Conservation (phyloP, 345 rosid species). For the Bruguiera sexangula region DNA sequence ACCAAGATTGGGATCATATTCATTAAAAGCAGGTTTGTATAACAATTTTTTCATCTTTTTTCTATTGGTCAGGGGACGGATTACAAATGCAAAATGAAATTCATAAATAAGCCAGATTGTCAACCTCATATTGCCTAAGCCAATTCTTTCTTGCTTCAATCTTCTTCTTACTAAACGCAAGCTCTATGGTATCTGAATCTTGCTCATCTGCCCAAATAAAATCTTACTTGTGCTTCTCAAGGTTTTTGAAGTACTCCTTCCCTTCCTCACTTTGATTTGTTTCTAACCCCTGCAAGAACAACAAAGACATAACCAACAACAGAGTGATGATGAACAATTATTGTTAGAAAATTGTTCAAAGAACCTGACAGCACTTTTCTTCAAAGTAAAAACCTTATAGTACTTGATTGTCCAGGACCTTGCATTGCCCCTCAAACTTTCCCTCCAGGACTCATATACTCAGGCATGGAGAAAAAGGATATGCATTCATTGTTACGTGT, state of each 20-base stretch:
- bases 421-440: constrained; percentile 61
- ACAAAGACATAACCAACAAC: neutral
- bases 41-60: neutral
- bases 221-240: constrained; percentile 72
- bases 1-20: neutral
- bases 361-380: neutral
- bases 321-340: neutral
- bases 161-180: constrained; percentile 96
- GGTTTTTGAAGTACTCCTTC: constrained; percentile 58
- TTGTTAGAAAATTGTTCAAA: neutral
- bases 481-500: constrained; percentile 46
- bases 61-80: neutral
- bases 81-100: neutral
- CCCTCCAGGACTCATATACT: constrained; percentile 75
- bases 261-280: constrained; percentile 84
- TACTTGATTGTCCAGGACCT: constrained; percentile 83
- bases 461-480: constrained; percentile 88
- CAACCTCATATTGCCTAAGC: constrained; percentile 82
- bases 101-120: neutral
- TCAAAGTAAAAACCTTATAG: constrained; percentile 67
- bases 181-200: constrained; percentile 80
- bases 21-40: neutral
- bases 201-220: constrained; percentile 71
- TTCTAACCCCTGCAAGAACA: constrained; percentile 72
- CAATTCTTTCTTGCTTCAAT: constrained; percentile 89